Evolutionary conservation across 352 stramenopile genomes (phyloP), one percentile per base, ranked within the genome.

Genomic region (Globisporangium recalcitrans): DNA sequence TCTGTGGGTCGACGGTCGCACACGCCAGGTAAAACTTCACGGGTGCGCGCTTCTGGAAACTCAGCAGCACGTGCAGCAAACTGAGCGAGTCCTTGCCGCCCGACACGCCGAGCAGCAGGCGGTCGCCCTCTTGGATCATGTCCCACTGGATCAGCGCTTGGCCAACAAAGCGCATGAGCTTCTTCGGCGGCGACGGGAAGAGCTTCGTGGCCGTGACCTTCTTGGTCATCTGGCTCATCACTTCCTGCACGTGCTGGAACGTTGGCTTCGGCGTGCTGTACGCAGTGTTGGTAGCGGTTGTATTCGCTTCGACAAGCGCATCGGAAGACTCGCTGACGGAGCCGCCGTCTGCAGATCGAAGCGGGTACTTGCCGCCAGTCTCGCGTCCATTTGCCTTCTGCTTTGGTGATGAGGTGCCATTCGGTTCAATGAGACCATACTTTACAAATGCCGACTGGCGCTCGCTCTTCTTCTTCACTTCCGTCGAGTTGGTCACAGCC

Each of bases 61-160:
- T 81, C 16, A 99, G 71, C 42, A 99, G 74, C 51, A 97, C 88
- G 70, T 99, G 97, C 40, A 99, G 75, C 60, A 99, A 78, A 59
- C 78, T 97, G 22, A 99, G 73, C n/a, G 92, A 98, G 71, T 99
- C 97, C 75, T 99, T 99, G 31, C 97, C 97, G 27, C 97, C 97
- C 10, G 91, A 98, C 7, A 99, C 76, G 14, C 96, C 97, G 8
- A 99, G 77, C 29, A 98, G 73, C 46, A 99, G 71, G 4, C 91
- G 76, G 75, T 99, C 97, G 19, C 96, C 96, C 51, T 98, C 90
- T 69, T 98, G 72, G 57, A 99, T 96, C 94, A 99, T 98, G 63
- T 96, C 71, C 88, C 89, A 98, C 64, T 98, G 89, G 56, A 96
- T 87, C 54, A 98, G 77, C 4, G 95, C 96, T 67, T 98, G 84